phyloP scores from a whole-genome alignment of 352 stramenopile genomes.

The Globisporangium uncinulatum region DNA sequence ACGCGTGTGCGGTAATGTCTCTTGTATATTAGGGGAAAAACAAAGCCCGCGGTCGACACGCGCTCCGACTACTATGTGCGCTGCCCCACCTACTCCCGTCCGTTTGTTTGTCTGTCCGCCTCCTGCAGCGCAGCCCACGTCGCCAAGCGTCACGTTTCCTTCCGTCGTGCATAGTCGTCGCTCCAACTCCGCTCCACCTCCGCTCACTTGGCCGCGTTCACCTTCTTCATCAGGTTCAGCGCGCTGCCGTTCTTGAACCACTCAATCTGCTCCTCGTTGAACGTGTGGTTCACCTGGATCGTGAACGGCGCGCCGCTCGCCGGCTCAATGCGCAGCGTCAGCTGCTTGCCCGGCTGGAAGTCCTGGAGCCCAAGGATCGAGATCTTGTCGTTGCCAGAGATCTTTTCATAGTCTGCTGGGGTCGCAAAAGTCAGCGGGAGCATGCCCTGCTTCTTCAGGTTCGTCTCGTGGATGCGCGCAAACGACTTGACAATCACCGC shows the following conservation, averaged over 20 bases:
- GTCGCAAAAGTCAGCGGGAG: slow-evolving; percentile 90
- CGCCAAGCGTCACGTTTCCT: background rate
- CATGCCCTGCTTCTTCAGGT: slow-evolving; percentile 96
- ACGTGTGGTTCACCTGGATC: slow-evolving; percentile 92
- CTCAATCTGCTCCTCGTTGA: slow-evolving; percentile 93
- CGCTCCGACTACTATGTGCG: slow-evolving; percentile 8
- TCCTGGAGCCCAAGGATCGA: slow-evolving; percentile 83
- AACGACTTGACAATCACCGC: slow-evolving; percentile 93
- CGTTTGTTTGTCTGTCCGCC: background rate
- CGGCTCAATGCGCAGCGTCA: slow-evolving; percentile 81
- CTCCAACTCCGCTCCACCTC: background rate
- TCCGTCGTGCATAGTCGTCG: background rate
- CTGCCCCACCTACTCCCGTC: slow-evolving; percentile 7
- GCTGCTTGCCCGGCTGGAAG: slow-evolving; percentile 83
- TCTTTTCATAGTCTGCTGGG: slow-evolving; percentile 91
- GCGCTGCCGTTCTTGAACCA: slow-evolving; percentile 94
- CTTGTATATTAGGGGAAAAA: slow-evolving; percentile 15
- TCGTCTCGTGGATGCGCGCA: slow-evolving; percentile 93
- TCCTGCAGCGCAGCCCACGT: too few relatives aligned
- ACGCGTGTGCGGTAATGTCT: slow-evolving; percentile 19
- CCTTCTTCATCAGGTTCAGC: slow-evolving; percentile 94
- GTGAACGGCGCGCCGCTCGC: slow-evolving; percentile 66
- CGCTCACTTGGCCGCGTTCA: slow-evolving; percentile 39
- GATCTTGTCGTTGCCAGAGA: slow-evolving; percentile 90
- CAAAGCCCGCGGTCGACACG: slow-evolving; percentile 3